Percentiles rank a stretch among this genome's conserved stretches.
Evolutionary conservation across 257 asterid species (phyloP).

Genomic region (Ilex aquifolium): DNA sequence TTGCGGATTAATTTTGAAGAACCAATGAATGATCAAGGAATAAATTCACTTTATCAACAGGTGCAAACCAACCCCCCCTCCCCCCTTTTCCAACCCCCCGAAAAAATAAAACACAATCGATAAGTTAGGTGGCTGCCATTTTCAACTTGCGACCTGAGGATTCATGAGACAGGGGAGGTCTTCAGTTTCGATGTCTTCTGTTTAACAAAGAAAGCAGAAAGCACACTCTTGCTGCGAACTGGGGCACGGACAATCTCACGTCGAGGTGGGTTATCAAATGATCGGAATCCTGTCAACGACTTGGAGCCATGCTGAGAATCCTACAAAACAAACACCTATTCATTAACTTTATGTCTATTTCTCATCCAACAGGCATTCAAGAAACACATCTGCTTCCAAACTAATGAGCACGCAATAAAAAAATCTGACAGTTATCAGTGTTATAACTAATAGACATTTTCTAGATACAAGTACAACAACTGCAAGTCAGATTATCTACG

Average conservation of each 20-base stretch:
- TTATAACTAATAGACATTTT: no score
- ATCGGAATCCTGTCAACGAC: conserved; percentile 44
- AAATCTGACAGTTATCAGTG: no score
- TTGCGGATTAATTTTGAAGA: background rate
- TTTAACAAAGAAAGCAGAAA: conserved; percentile 67
- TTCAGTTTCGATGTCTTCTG: conserved; percentile 47
- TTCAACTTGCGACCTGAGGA: background rate
- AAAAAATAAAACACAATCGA: background rate
- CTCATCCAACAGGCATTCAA: no score
- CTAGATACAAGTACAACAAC: no score
- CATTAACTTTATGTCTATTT: no score
- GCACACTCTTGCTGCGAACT: conserved; percentile 58
- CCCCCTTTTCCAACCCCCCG: no score
- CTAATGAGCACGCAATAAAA: no score
- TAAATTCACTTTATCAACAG: no score
- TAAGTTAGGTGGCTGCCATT: background rate
- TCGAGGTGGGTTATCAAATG: conserved; percentile 40
- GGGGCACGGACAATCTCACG: conserved; percentile 39
- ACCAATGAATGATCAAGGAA: no score
- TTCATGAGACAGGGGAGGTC: conserved; percentile 20
- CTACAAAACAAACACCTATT: conserved; percentile 16
- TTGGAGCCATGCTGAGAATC: conserved; percentile 43
- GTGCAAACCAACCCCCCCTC: no score
- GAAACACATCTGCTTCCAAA: no score
- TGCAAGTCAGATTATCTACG: no score